Base-by-base conservation (phyloP, 2,329 filamentous ascomycete genomes). In the Berkeleyomyces rouxiae region DNA sequence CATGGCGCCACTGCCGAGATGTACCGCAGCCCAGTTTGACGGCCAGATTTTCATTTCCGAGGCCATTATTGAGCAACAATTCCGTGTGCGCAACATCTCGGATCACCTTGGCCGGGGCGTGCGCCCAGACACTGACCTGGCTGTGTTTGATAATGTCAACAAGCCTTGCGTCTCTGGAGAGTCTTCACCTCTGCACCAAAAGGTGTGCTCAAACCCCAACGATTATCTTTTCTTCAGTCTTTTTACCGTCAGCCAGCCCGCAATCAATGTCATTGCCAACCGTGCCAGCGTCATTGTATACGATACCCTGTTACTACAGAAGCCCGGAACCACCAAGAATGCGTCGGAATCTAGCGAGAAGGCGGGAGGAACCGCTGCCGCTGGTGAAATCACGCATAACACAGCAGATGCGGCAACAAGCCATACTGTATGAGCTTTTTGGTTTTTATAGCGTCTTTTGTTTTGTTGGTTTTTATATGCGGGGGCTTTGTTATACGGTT, bases 171-270 rank as follows among this genome's bases (percentile, higher is more conserved):
- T 75, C 36, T 68, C 69, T 31, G 66, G 67, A 46, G 66, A 68
- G 46, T 66, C 11, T 61, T 63, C 16, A 49, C 63, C 4, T 33
- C 31, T 5, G 53, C 55, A 16, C 65, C 68, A 51, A 7, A 58
- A 57, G 55, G 63, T 72, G 36, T 82, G 80, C 67, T 69, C 74
- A 2, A 67, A 69, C 2, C 77, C 77, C 1, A 70, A 76, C 11
- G 71, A 76, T 10, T 77, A 79, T 64, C 70, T 83, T 2, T 83
- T 81, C 68, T 78, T 76, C 69, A 78, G 79, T 58, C 71, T 73
- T 0, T 81, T 80, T 49, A 77, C 73, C 0, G 70, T 82, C 4
- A 68, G 68, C 42, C 70, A 63, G 39, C 53, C 53, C 11, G 63
- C 63, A 36, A 42, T 55, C 11, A 47, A 59, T n/a, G 63, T 62